Base-by-base conservation (phyloP, 2,329 filamentous ascomycete species). In the Alternaria atra region DNA sequence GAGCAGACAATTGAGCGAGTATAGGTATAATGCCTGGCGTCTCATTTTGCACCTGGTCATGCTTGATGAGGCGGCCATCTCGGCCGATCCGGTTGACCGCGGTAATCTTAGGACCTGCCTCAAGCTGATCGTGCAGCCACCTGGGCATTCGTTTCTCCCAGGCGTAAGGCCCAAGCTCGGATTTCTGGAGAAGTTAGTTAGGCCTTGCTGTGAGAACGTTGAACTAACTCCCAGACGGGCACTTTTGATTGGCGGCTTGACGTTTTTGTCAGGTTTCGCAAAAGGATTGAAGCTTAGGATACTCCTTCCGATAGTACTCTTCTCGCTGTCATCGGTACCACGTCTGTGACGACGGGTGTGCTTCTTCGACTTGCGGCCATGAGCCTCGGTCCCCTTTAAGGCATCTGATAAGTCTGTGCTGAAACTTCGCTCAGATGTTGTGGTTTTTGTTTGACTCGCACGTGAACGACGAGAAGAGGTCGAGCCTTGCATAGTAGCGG, bases 1-100 rank as follows among this genome's bases (percentile, higher is more conserved):
- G 84, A 40, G 89, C 84, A 43, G 79, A 81, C 4, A 85, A 68
- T 58, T 83, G 80, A 30, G 81, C 80, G 5, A 84, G 75, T n/a
- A 83, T 73, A 6, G 79, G 79, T 23, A 84, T 77, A 15, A 83
- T 69, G 25, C 79, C 80, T 2, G 76, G 73, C 0, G 81, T 83
- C 64, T 84, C 79, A 48, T 83, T 83, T 43, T 81, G 78, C 34
- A 83, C 74, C 27, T 75, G 63, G 58, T 78, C 76, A 44, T 82
- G 73, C 43, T 76, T 78, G 60, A 79, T 73, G 12, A 84, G 73
- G 34, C 73, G 73, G 20, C 82, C 82, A 58, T 81, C 77, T 5
- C 76, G 73, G 44, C 79, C 77, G 44, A 83, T 82, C 9, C 73
- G 75, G 47, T 82, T 82, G 46, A 78, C 68, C 2, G 71, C 42